Percentiles rank a stretch among this genome's conserved stretches.
phyloP scores from a whole-genome alignment of 345 rosid genomes.

The Ceriops zippeliana region DNA sequence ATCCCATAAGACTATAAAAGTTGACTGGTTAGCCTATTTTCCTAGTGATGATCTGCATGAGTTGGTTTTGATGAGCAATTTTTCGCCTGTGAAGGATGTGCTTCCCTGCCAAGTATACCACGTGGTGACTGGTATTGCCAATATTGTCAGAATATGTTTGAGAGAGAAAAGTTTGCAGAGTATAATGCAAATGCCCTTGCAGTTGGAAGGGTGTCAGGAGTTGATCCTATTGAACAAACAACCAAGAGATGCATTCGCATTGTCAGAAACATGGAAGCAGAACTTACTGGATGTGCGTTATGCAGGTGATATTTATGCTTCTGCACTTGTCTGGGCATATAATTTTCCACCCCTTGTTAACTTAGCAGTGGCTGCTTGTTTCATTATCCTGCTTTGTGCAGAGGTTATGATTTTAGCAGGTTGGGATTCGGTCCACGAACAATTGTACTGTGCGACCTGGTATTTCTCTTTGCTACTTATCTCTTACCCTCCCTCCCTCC shows the following conservation, averaged over 20 bases:
- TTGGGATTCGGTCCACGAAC: constrained; percentile 70
- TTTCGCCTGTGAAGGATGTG: constrained; percentile 61
- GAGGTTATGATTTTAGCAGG: constrained; percentile 68
- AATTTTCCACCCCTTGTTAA: neutral
- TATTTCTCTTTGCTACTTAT: constrained; percentile 21
- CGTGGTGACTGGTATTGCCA: constrained; percentile 80
- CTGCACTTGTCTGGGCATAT: constrained; percentile 9
- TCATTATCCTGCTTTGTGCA: constrained; percentile 29
- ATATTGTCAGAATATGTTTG: constrained; percentile 56
- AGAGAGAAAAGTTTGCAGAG: constrained; percentile 65
- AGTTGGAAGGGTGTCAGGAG: constrained; percentile 80
- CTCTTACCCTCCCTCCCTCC: neutral
- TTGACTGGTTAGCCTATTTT: constrained; percentile 9
- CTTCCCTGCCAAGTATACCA: constrained; percentile 52
- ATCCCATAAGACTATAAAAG: too few relatives aligned
- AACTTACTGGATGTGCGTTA: constrained; percentile 71
- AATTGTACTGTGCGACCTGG: constrained; percentile 93
- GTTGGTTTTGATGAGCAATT: constrained; percentile 13
- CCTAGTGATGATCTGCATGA: constrained; percentile 3
- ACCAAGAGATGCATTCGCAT: constrained; percentile 81
- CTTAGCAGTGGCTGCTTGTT: constrained; percentile 6
- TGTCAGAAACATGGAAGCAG: constrained; percentile 58
- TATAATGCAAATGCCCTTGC: constrained; percentile 71
- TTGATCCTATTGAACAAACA: constrained; percentile 76
- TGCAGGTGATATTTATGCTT: constrained; percentile 58